Conservation (phyloP, 176 grass and related monocot species). For the Triticum timopheevii region DNA sequence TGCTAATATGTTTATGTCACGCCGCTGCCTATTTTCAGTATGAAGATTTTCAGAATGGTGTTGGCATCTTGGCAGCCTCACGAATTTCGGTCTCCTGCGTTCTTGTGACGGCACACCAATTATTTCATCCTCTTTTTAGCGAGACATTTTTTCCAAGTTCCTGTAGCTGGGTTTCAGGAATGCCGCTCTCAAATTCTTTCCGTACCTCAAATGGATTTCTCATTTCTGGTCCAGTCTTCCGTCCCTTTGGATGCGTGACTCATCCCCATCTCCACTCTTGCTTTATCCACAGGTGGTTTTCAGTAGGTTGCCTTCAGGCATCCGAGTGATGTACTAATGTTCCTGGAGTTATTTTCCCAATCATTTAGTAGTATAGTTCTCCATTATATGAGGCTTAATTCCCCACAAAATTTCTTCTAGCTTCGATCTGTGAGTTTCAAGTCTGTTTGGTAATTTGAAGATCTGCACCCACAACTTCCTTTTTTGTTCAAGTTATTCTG, state of each 20-base stretch:
- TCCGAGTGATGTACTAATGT: neutral
- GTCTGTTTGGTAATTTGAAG: neutral
- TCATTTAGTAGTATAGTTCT: too few species aligned
- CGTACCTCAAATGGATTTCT: neutral
- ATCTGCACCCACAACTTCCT: neutral
- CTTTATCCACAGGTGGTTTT: conserved; percentile 9
- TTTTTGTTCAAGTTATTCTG: neutral
- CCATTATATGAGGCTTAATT: neutral
- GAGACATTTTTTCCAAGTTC: neutral
- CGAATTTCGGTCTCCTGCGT: neutral
- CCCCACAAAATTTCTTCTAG: neutral
- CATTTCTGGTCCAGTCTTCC: neutral
- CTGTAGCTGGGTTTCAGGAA: neutral
- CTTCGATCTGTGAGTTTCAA: neutral
- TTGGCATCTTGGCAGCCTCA: neutral
- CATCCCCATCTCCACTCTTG: neutral
- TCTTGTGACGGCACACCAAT: neutral
- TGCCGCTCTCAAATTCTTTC: neutral
- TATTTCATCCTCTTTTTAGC: neutral
- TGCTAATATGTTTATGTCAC: neutral
- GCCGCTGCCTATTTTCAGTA: neutral
- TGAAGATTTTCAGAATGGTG: neutral
- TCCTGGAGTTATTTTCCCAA: neutral
- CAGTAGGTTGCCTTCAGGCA: neutral
- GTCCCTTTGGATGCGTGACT: conserved; percentile 3